Percentiles rank a stretch among this genome's conserved stretches.
These are phyloP conservation scores for Leccinum aurantiacum DNA, from an alignment of 768 basidiomycete species.

Conservation along the genomic window DNA sequence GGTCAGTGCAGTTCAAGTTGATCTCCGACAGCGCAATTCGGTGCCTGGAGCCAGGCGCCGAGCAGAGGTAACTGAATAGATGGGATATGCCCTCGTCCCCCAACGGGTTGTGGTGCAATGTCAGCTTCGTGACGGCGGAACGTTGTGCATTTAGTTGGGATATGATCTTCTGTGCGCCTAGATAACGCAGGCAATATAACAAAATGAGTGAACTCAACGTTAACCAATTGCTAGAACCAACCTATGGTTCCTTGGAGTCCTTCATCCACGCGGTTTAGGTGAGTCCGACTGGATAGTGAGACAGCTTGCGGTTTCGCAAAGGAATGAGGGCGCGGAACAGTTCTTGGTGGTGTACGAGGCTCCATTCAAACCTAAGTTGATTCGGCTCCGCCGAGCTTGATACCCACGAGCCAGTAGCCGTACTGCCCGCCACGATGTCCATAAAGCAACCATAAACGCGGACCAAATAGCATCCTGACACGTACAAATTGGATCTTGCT, in stretches of 20 bases:
- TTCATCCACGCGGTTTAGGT: conserved; percentile 20
- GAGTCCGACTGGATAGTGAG: conserved; percentile 16
- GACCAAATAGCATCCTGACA: not conserved
- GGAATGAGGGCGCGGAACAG: not conserved
- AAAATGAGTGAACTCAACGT: not conserved
- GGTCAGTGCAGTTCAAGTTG: conserved; percentile 51
- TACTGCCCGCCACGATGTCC: not conserved
- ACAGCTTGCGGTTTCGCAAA: conserved; percentile 6
- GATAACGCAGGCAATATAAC: not conserved
- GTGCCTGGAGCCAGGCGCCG: conserved; percentile 46
- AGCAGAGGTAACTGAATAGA: conserved; percentile 56
- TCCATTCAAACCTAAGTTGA: conserved; percentile 19
- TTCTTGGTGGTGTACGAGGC: not conserved
- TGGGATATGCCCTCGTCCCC: conserved; percentile 55
- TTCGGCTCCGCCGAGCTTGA: not conserved
- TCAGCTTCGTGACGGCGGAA: conserved; percentile 45
- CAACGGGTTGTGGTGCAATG: conserved; percentile 56
- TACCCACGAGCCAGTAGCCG: not conserved
- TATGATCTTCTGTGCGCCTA: conserved; percentile 57
- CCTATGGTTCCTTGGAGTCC: conserved; percentile 25
- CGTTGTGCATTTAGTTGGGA: conserved; percentile 43
- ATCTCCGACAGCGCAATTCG: conserved; percentile 47
- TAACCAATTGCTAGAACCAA: conserved; percentile 5
- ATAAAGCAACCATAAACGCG: conserved; percentile 1
- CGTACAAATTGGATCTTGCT: conserved; percentile 5